phyloP scores from a whole-genome alignment of 2,329 filamentous ascomycete species.

The Hymenoscyphus scutula region DNA sequence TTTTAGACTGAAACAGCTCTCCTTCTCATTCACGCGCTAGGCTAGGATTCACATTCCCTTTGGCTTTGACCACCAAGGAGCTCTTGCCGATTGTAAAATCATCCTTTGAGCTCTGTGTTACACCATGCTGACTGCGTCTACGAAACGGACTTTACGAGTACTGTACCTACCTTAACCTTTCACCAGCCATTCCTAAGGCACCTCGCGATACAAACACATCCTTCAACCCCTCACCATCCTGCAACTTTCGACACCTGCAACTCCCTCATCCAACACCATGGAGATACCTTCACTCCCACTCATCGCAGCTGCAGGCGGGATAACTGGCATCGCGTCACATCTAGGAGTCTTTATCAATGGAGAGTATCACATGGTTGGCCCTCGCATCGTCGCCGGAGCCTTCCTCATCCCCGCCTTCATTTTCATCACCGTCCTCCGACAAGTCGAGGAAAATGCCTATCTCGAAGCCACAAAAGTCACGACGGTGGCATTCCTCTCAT shows the following conservation, averaged over 20 bases:
- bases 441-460: neutral
- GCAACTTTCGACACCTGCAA: neutral
- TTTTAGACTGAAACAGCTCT: no score
- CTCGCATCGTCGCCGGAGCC: constrained; percentile 9
- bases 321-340: constrained; percentile 18
- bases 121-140: no score
- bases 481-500: constrained; percentile 11
- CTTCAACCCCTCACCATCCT: neutral
- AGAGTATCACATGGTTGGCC: constrained; percentile 21
- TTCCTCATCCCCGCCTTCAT: constrained; percentile 8
- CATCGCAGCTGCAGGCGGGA: neutral
- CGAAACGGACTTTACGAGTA: no score
- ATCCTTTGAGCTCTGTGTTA: no score
- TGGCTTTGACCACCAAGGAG: no score
- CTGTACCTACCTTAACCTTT: no score
- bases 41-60: no score
- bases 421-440: constrained; percentile 2
- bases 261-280: constrained; percentile 1
- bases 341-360: constrained; percentile 28
- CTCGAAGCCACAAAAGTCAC: constrained; percentile 12
- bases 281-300: neutral
- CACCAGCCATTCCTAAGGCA: no score
- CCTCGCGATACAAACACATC: no score
- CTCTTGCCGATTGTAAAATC: no score
- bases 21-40: no score